Base-by-base conservation (phyloP, 768 basidiomycete species). In the Polyporus arcularius region DNA sequence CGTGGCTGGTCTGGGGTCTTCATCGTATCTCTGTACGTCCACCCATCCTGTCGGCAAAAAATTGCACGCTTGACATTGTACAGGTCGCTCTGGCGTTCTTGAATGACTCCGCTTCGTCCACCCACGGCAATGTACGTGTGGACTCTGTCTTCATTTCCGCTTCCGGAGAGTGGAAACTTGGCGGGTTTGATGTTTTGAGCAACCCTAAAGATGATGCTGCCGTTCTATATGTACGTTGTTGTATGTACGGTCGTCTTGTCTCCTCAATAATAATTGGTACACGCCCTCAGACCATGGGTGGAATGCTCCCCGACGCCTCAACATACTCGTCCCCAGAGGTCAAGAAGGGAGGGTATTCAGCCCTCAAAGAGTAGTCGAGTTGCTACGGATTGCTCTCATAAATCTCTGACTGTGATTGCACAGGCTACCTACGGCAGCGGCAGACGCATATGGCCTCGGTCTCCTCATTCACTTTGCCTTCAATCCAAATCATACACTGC, bases 151-250 rank as follows among this genome's bases (percentile, higher is more conserved):
- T 97, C 70, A 85, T 97, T 53, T 94, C 96, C 0, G 88, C 89
- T 0, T 92, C 94, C 0, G 93, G 96, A 5, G 97, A 99, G 77
- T 98, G 96, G 97, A 92, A 92, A 70, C 77, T 99, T 8, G 96
- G 93, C 18, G 96, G 96, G 0, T 95, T 98, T 69, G 97, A 99
- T 68, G 75, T 96, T 0, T 73, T 97, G 63, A 94, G 93, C 67
- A 92, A 82, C 65, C 82, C 88, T 9, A 90, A 86, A 66, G 96
- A 98, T 54, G 87, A 91, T 14, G 72, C 79, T 47, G 84, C 90
- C 35, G 83, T 91, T 15, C 77, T 95, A 70, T 96, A 91, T 79
- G 94, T 95, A 76, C 74, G 89, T 75, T 66, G 89, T 75, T 66
- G 68, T 65, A 67, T 50, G 41, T 58, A 63, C 54, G 59, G 43